Evolutionary conservation across 306 rosid genomes (phyloP).

Genomic region (Betula pendula): DNA sequence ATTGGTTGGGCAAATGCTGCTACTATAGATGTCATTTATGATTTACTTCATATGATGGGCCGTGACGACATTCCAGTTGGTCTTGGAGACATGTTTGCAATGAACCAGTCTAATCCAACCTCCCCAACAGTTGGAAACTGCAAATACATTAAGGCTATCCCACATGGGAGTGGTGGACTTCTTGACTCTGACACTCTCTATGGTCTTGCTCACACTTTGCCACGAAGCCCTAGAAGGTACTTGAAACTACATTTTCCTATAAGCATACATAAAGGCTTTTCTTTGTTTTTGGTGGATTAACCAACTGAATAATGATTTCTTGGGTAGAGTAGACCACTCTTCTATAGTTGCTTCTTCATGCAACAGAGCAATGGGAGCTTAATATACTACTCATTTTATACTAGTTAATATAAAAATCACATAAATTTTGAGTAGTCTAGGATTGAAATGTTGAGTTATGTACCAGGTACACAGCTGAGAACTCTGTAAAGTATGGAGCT

Average conservation of each 20-base stretch:
- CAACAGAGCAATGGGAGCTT: too few relatives aligned
- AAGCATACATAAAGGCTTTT: too few relatives aligned
- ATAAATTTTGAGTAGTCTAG: not conserved
- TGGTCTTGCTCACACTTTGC: slow-evolving; percentile 77
- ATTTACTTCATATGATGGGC: slow-evolving; percentile 94
- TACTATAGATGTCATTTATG: slow-evolving; percentile 78
- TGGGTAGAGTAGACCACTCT: too few relatives aligned
- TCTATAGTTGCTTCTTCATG: too few relatives aligned
- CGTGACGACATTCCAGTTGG: slow-evolving; percentile 90
- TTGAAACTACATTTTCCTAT: not conserved
- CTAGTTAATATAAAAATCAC: too few relatives aligned
- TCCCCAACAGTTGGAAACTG: slow-evolving; percentile 60
- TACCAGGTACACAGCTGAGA: slow-evolving; percentile 72
- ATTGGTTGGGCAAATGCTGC: slow-evolving; percentile 96
- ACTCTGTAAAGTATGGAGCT: slow-evolving; percentile 57
- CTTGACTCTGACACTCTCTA: slow-evolving; percentile 89
- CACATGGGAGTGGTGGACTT: slow-evolving; percentile 82
- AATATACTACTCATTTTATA: too few relatives aligned
- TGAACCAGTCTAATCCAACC: slow-evolving; percentile 60
- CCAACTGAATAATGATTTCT: too few relatives aligned
- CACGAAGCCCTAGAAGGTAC: slow-evolving; percentile 88
- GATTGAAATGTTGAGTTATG: slow-evolving; percentile 15
- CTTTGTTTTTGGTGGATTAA: too few relatives aligned
- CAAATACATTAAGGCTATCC: slow-evolving; percentile 68
- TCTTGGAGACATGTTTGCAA: slow-evolving; percentile 66